Percentiles rank a stretch among this genome's conserved stretches.
Evolutionary conservation across 352 stramenopile species (phyloP).

Genomic region (Globisporangium cylindrosporum): DNA sequence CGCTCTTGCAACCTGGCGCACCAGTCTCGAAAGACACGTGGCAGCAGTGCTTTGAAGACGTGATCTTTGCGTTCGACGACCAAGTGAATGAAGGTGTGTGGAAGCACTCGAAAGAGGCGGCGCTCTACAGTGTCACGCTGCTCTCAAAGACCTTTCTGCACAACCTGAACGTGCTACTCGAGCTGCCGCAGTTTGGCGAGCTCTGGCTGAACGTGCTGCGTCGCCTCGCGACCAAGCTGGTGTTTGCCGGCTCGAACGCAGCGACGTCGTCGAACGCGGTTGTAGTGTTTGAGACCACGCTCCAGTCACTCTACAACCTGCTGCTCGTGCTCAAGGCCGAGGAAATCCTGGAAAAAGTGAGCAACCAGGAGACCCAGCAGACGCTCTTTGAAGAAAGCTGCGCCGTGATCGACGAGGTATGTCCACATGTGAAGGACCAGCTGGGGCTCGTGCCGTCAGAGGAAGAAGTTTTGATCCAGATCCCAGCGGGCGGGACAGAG

Average conservation of each 20-base stretch:
- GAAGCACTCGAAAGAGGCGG: constrained; percentile 55
- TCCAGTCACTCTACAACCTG: constrained; percentile 86
- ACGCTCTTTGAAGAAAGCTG: constrained; percentile 73
- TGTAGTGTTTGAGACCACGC: constrained; percentile 81
- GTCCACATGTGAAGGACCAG: constrained; percentile 76
- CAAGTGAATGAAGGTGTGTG: constrained; percentile 62
- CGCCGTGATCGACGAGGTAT: constrained; percentile 67
- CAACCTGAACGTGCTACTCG: constrained; percentile 71
- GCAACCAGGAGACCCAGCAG: constrained; percentile 32
- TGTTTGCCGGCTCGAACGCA: constrained; percentile 24
- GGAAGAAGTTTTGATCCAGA: constrained; percentile 7
- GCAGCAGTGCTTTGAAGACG: constrained; percentile 83
- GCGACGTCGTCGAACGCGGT: constrained; percentile 35
- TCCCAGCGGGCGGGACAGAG: neutral
- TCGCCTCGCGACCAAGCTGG: constrained; percentile 70
- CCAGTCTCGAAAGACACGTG: constrained; percentile 71
- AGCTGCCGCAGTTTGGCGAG: constrained; percentile 58
- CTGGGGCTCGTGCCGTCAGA: constrained; percentile 47
- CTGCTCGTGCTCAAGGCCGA: constrained; percentile 81
- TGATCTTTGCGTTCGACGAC: constrained; percentile 87
- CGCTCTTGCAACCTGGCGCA: constrained; percentile 66
- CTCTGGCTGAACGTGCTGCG: constrained; percentile 79
- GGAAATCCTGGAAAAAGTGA: constrained; percentile 58
- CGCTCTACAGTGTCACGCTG: constrained; percentile 80
- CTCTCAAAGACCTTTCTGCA: constrained; percentile 87